A percentile compares a stretch with the other conserved stretches of the same genome.
These are phyloP conservation scores for Bipolaris cookei DNA, from an alignment of 2,329 filamentous ascomycete genomes.

Conservation along the genomic window DNA sequence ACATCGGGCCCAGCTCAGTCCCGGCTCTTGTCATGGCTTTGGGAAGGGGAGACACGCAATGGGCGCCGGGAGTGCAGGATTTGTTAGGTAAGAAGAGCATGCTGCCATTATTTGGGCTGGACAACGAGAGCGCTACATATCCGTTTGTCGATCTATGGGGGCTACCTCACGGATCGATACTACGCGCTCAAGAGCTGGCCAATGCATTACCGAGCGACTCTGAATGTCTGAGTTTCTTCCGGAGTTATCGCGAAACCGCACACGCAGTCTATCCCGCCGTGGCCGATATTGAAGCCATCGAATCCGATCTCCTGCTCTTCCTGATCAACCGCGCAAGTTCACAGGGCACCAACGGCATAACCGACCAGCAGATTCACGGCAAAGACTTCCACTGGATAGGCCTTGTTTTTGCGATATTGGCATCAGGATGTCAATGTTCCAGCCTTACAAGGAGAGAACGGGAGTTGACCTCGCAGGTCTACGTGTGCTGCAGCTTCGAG, in stretches of 20 bases:
- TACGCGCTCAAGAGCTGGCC: slow-evolving; percentile 64
- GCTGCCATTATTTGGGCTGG: slow-evolving; percentile 66
- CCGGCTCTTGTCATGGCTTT: slow-evolving; percentile 64
- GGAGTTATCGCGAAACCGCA: slow-evolving; percentile 63
- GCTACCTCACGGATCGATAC: slow-evolving; percentile 63
- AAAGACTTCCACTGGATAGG: slow-evolving; percentile 65
- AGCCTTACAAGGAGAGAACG: slow-evolving; percentile 64
- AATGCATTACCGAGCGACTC: slow-evolving; percentile 65
- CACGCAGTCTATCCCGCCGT: slow-evolving; percentile 67
- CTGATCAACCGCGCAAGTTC: slow-evolving; percentile 58
- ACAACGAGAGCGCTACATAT: slow-evolving; percentile 69
- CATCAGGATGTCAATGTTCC: slow-evolving; percentile 67
- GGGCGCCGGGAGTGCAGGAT: slow-evolving; percentile 61
- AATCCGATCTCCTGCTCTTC: slow-evolving; percentile 61
- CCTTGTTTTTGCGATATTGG: slow-evolving; percentile 66
- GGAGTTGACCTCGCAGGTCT: slow-evolving; percentile 69
- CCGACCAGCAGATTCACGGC: slow-evolving; percentile 63
- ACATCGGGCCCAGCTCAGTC: slow-evolving; percentile 67
- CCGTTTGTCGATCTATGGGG: slow-evolving; percentile 70
- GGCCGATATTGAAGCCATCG: slow-evolving; percentile 62
- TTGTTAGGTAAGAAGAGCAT: slow-evolving; percentile 65
- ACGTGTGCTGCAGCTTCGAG: slow-evolving; percentile 70
- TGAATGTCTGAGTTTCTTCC: slow-evolving; percentile 64
- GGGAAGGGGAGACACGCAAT: slow-evolving; percentile 53
- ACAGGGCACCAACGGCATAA: slow-evolving; percentile 53